These are phyloP conservation scores for Zoysia pacifica DNA, from an alignment of 176 grass and related monocot genomes.

Conservation along the genomic window DNA sequence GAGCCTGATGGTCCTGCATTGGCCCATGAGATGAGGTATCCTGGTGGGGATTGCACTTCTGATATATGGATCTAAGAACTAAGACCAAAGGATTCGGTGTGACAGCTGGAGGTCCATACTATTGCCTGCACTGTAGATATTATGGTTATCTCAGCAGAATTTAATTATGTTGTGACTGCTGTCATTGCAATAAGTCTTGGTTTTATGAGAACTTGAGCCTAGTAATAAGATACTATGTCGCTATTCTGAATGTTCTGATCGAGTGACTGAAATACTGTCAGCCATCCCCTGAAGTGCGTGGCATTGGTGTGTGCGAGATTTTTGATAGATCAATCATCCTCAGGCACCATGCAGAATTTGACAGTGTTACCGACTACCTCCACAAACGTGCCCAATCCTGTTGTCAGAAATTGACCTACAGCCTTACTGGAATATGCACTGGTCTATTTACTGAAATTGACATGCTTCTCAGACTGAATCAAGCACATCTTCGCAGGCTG, in stretches of 20 bases:
- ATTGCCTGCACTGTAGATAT: slow-evolving; percentile 36
- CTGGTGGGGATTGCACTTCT: slow-evolving; percentile 92
- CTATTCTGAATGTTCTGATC: slow-evolving; percentile 11
- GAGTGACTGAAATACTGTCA: background rate
- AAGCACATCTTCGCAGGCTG: background rate
- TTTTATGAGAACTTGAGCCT: slow-evolving; percentile 18
- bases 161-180: slow-evolving; percentile 16
- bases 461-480: background rate
- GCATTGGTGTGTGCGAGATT: background rate
- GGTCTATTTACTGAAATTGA: slow-evolving; percentile 1
- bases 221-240: slow-evolving; percentile 38
- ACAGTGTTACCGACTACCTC: background rate
- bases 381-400: background rate
- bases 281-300: background rate
- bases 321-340: background rate
- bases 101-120: background rate
- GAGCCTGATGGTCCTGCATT: slow-evolving; percentile 79
- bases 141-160: background rate
- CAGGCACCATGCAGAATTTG: background rate
- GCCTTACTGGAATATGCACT: background rate
- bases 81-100: slow-evolving; percentile 21
- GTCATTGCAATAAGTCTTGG: slow-evolving; percentile 21
- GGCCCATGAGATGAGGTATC: slow-evolving; percentile 99
- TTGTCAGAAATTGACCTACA: background rate
- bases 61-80: slow-evolving; percentile 93